Conservation (phyloP, 192 early-diverging fungal species). For the Podila epigama region DNA sequence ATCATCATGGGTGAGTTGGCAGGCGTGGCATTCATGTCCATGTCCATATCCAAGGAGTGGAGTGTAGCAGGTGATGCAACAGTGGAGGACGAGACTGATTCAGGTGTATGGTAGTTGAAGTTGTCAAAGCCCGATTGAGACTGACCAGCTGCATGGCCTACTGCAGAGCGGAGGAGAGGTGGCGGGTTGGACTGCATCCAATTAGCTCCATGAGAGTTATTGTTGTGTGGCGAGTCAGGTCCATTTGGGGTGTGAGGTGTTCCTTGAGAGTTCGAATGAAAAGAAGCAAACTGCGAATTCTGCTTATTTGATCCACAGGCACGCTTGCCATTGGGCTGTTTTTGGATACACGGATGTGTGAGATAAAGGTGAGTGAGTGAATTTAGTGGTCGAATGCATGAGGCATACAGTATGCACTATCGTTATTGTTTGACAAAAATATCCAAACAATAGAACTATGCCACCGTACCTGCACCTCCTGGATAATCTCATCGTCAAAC, state of each 20-base stretch:
- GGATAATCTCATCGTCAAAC: conserved; percentile 34
- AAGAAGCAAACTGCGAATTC: conserved; percentile 11
- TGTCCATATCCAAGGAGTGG: conserved; percentile 26
- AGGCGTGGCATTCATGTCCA: conserved; percentile 4
- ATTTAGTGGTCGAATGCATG: not conserved
- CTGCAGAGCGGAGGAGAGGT: conserved; percentile 17
- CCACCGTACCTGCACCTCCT: conserved; percentile 28
- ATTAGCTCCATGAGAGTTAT: not conserved
- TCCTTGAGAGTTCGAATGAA: conserved; percentile 2
- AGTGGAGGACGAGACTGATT: conserved; percentile 16
- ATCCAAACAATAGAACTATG: not conserved
- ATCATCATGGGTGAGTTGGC: conserved; percentile 14
- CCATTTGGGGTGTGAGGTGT: conserved; percentile 12
- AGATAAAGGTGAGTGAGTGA: not conserved
- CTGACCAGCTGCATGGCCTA: not conserved
- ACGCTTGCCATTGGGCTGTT: conserved; percentile 43
- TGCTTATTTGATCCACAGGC: conserved; percentile 19
- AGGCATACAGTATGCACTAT: not conserved
- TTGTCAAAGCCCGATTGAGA: conserved; percentile 1
- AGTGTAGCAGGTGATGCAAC: conserved; percentile 2
- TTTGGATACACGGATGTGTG: not conserved
- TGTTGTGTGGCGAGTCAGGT: not conserved
- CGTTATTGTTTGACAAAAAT: too few relatives aligned
- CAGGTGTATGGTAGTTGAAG: conserved; percentile 30
- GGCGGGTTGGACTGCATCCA: conserved; percentile 18